Conservation (phyloP, 2,329 filamentous ascomycete genomes). For the Phaeosphaeriaceae sp. region DNA sequence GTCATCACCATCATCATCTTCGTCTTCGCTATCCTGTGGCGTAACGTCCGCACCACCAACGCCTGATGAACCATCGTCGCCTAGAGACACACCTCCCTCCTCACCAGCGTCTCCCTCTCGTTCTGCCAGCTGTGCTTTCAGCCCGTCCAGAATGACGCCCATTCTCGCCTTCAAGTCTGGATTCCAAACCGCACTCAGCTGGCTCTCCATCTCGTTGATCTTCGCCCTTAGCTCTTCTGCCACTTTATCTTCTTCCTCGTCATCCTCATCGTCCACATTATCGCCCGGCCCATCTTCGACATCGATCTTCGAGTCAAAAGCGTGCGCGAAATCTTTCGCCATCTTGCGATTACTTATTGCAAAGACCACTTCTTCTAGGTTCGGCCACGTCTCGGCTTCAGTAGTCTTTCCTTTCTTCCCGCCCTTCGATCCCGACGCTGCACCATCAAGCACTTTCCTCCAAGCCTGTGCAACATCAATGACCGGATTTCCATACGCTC, state of each 20-base stretch:
- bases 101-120: constrained; percentile 13
- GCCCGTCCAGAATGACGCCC: constrained; percentile 32
- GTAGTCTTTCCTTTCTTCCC: constrained; percentile 28
- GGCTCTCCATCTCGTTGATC: constrained; percentile 45
- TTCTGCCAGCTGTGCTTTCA: constrained; percentile 39
- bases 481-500: constrained; percentile 68
- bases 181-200: constrained; percentile 44
- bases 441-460: constrained; percentile 45
- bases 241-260: constrained; percentile 27
- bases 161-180: constrained; percentile 42
- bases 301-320: constrained; percentile 54
- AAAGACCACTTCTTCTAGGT: constrained; percentile 63
- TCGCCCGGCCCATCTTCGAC: constrained; percentile 48
- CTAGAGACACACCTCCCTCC: not conserved
- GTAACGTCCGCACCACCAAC: not conserved
- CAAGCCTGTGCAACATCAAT: constrained; percentile 65
- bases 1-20: not conserved
- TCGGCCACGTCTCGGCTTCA: constrained; percentile 49
- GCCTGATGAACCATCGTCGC: not conserved
- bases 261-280: constrained; percentile 37
- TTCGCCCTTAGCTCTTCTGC: constrained; percentile 41
- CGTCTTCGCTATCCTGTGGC: not conserved
- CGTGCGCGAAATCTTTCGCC: constrained; percentile 59
- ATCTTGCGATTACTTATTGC: constrained; percentile 62
- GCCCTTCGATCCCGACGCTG: constrained; percentile 19